A percentile compares a stretch with the other conserved stretches of the same genome.
Evolutionary conservation across 306 rosid genomes (phyloP).

Genomic region (Pyrus bretschneideri): DNA sequence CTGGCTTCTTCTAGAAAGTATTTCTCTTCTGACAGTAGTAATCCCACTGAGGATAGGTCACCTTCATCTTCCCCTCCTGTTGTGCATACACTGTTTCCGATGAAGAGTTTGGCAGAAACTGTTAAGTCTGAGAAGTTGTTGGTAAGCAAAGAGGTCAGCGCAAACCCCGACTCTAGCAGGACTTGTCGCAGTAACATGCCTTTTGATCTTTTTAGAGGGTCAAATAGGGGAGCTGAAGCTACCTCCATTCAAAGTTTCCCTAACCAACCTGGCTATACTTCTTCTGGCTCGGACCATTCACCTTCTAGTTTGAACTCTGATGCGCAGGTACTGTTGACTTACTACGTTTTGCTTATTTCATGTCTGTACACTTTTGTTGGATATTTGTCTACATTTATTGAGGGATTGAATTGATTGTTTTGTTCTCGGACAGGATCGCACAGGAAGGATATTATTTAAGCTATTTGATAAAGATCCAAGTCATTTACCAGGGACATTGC

Average conservation of each 20-base stretch:
- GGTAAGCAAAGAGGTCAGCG: conserved; percentile 24
- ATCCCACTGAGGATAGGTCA: conserved; percentile 69
- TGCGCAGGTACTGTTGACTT: conserved; percentile 51
- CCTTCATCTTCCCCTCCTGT: conserved; percentile 75
- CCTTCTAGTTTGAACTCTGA: conserved; percentile 88
- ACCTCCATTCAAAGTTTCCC: conserved; percentile 60
- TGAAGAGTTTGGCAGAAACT: conserved; percentile 41
- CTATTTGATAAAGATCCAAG: conserved; percentile 89
- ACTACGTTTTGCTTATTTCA: background rate
- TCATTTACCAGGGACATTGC: conserved; percentile 67
- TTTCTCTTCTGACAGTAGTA: conserved; percentile 87
- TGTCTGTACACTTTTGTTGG: background rate
- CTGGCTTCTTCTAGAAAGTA: conserved; percentile 53
- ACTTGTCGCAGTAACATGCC: conserved; percentile 41
- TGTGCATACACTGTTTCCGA: conserved; percentile 56
- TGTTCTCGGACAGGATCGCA: conserved; percentile 55
- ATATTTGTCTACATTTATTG: conserved; percentile 3
- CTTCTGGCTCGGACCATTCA: conserved; percentile 85
- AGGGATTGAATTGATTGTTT: conserved; percentile 9
- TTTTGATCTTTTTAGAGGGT: conserved; percentile 66
- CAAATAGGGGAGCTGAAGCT: conserved; percentile 42
- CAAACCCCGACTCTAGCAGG: conserved; percentile 35
- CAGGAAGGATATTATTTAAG: conserved; percentile 77
- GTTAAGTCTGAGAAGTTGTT: conserved; percentile 34
- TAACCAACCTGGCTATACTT: conserved; percentile 68